Evolutionary conservation across 768 basidiomycete species (phyloP).

Genomic region (Tylopilus subfusipes): DNA sequence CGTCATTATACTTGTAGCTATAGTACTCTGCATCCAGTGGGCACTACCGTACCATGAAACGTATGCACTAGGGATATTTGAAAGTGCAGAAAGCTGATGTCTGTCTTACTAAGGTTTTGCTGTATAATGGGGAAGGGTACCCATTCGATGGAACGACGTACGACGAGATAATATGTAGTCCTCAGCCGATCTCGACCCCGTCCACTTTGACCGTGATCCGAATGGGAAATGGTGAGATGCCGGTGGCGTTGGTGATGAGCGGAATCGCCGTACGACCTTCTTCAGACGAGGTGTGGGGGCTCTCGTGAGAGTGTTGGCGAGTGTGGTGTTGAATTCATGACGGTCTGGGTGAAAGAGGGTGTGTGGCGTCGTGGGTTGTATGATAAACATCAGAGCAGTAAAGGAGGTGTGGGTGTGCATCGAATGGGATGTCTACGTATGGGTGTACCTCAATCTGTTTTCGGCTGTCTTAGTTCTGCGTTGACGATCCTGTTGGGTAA

Average conservation of each 20-base stretch:
- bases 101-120: neutral
- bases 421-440: neutral
- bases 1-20: slow-evolving; percentile 6
- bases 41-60: neutral
- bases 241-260: slow-evolving; percentile 69
- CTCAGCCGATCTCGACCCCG: slow-evolving; percentile 54
- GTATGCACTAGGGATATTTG: neutral
- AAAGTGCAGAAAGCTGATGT: no score
- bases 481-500: slow-evolving; percentile 61
- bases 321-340: slow-evolving; percentile 51
- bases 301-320: slow-evolving; percentile 60
- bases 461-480: slow-evolving; percentile 73
- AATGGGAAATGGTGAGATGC: slow-evolving; percentile 80
- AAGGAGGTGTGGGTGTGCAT: neutral
- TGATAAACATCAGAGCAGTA: neutral
- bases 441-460: slow-evolving; percentile 52
- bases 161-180: no score
- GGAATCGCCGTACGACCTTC: slow-evolving; percentile 71
- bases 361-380: neutral
- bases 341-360: slow-evolving; percentile 33
- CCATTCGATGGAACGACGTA: neutral
- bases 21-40: neutral
- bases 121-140: neutral
- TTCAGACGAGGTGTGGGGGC: slow-evolving; percentile 75
- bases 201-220: slow-evolving; percentile 66